phyloP scores from a whole-genome alignment of 306 rosid genomes.

The Quillaja saponaria region DNA sequence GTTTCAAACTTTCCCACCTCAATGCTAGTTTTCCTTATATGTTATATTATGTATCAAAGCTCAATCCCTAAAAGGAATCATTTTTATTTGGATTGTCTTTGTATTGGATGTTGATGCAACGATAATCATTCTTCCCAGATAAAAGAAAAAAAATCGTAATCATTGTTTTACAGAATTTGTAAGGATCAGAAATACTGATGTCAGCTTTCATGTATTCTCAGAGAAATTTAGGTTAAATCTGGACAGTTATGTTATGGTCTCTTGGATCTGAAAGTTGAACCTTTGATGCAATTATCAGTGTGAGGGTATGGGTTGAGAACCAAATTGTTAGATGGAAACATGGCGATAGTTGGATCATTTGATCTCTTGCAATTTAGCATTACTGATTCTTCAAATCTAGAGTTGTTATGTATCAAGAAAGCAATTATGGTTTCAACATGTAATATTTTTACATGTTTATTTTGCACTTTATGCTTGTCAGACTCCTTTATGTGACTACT shows the following conservation, averaged over 20 bases:
- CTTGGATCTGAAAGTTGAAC: no score
- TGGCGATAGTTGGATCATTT: constrained; percentile 1
- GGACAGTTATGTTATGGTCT: no score
- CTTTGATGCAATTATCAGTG: no score
- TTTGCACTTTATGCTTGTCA: not conserved
- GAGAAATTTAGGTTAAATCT: no score
- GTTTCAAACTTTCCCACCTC: no score
- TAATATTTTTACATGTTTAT: not conserved
- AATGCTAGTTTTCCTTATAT: no score
- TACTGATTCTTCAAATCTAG: no score
- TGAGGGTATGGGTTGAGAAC: not conserved
- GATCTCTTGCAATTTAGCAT: no score
- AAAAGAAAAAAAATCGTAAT: no score
- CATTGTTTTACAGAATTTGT: constrained; percentile 5
- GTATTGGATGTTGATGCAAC: not conserved
- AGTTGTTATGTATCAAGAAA: constrained; percentile 6
- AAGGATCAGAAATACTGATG: constrained; percentile 7
- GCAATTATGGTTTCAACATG: not conserved
- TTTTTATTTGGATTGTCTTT: not conserved
- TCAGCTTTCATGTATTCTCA: not conserved
- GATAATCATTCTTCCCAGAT: not conserved
- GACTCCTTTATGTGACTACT: not conserved
- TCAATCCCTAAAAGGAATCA: not conserved
- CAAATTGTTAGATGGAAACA: not conserved
- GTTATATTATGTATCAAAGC: not conserved